A percentile compares a stretch with the other conserved stretches of the same genome.
Conservation (phyloP, 2,329 filamentous ascomycete genomes). For the Juglanconis juglandina region DNA sequence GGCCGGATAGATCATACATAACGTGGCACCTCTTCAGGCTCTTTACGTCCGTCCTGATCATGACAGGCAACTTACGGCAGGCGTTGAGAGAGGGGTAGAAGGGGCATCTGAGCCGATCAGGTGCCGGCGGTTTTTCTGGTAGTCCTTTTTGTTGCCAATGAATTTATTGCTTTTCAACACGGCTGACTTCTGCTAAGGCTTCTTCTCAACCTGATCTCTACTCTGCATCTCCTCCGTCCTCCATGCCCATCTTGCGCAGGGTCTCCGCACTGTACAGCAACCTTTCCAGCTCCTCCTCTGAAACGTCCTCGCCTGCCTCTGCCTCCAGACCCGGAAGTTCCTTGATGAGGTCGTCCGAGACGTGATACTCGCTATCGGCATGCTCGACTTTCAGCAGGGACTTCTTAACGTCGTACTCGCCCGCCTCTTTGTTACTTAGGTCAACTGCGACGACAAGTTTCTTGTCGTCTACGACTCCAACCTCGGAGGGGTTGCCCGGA, state of each 20-base stretch:
- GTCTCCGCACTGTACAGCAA: constrained; percentile 46
- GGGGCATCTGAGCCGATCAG: constrained; percentile 13
- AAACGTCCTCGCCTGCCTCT: constrained; percentile 28
- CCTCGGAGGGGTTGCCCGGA: constrained; percentile 63
- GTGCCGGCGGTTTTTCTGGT: constrained; percentile 7
- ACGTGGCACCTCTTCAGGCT: constrained; percentile 7
- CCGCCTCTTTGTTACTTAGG: constrained; percentile 16
- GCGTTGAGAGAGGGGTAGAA: constrained; percentile 21
- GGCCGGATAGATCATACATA: constrained; percentile 4
- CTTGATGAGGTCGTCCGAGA: constrained; percentile 19
- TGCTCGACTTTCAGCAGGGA: constrained; percentile 6
- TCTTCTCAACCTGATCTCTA: background rate
- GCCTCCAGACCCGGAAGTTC: constrained; percentile 14
- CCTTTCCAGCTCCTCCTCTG: constrained; percentile 35
- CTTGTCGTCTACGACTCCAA: constrained; percentile 29
- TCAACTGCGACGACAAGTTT: constrained; percentile 40
- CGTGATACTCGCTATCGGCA: constrained; percentile 18
- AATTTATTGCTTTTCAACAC: constrained; percentile 6
- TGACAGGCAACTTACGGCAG: constrained; percentile 15
- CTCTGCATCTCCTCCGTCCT: constrained; percentile 24
- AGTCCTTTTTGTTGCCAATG: constrained; percentile 3
- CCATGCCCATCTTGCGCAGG: constrained; percentile 42
- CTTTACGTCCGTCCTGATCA: constrained; percentile 8
- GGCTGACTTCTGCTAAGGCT: constrained; percentile 7
- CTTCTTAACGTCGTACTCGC: constrained; percentile 19